Percentiles rank a stretch among this genome's conserved stretches.
These are phyloP conservation scores for Penicillium atrosanguineum DNA, from an alignment of 495 filamentous ascomycete genomes.

Conservation along the genomic window DNA sequence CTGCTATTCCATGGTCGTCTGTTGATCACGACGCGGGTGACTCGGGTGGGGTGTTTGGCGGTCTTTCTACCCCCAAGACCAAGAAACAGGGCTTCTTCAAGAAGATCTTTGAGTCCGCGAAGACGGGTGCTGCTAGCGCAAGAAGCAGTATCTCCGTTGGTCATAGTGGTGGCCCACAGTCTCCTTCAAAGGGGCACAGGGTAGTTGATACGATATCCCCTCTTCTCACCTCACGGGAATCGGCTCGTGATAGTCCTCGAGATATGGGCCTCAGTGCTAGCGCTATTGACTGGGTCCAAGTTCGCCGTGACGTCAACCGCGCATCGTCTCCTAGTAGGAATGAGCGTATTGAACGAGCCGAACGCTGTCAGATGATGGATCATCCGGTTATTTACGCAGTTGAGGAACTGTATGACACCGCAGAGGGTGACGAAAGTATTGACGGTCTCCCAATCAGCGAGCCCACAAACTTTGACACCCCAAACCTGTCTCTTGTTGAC, in stretches of 20 bases:
- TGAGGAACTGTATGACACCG: constrained; percentile 78
- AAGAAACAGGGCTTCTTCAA: constrained; percentile 96
- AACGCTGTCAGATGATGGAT: constrained; percentile 93
- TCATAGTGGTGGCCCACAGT: constrained; percentile 49
- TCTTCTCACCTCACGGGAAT: constrained; percentile 26
- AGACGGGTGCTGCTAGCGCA: constrained; percentile 86
- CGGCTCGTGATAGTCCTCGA: constrained; percentile 49
- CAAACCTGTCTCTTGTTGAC: constrained; percentile 84
- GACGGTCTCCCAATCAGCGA: constrained; percentile 82
- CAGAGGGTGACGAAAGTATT: constrained; percentile 86
- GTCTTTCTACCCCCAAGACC: constrained; percentile 78
- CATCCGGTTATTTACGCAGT: constrained; percentile 83
- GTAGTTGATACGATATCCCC: constrained; percentile 35
- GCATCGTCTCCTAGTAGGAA: constrained; percentile 89
- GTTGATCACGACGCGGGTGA: constrained; percentile 39
- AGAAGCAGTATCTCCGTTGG: constrained; percentile 77
- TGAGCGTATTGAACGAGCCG: constrained; percentile 80
- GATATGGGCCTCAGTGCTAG: constrained; percentile 64
- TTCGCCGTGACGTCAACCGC: constrained; percentile 90
- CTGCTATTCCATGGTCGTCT: constrained; percentile 46
- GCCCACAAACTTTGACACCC: constrained; percentile 73
- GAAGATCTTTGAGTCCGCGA: constrained; percentile 91
- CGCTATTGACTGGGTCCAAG: constrained; percentile 88
- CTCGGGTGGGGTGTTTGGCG: constrained; percentile 61
- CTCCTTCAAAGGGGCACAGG: constrained; percentile 47